Evolutionary conservation across 176 grass and related monocot species (phyloP), one percentile per base, ranked within the genome.

Genomic region (Miscanthus lutarioriparius): DNA sequence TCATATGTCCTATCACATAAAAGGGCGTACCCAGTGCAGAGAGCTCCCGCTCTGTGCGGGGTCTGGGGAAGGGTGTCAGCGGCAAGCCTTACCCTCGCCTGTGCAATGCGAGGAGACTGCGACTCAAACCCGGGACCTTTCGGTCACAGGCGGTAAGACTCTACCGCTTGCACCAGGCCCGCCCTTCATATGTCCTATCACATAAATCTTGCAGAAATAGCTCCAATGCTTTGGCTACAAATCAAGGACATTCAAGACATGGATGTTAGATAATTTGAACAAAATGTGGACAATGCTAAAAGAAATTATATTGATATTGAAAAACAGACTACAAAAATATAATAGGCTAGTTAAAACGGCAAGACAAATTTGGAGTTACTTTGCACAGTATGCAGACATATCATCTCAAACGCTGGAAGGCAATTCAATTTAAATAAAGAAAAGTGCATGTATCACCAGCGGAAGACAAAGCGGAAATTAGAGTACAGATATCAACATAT

Each of bases 171-270:
- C n/a, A n/a, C n/a, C n/a, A n/a, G n/a, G n/a, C n/a, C n/a, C n/a
- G n/a, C n/a, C n/a, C n/a, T n/a, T 88, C 82, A 68, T 94, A 91
- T 47, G 96, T 99, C 88, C 91, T 91, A 59, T 96, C 82, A 83
- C 96, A 99, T 58, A 99, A 85, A 74, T 99, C 93, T 94, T 99
- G 93, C 86, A 99, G 81, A 88, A 99, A 99, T 59, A 99, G 39
- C 80, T 99, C 96, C 89, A 99, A 82, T 51, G 96, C 93, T 96
- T 99, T 99, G 22, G 96, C 96, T 99, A 86, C 83, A 88, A 82
- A 77, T 25, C 39, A 83, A 65, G 26, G 30, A 74, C 15, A 88
- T 66, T 0, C 39, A 44, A 87, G 26, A 83, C 8, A 74, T 79
- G 82, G 0, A 36, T 64, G 43, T 83, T 58, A 80, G 63, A 62